Base-by-base conservation (phyloP, 176 grass and related monocot species). In the Poa pratensis region DNA sequence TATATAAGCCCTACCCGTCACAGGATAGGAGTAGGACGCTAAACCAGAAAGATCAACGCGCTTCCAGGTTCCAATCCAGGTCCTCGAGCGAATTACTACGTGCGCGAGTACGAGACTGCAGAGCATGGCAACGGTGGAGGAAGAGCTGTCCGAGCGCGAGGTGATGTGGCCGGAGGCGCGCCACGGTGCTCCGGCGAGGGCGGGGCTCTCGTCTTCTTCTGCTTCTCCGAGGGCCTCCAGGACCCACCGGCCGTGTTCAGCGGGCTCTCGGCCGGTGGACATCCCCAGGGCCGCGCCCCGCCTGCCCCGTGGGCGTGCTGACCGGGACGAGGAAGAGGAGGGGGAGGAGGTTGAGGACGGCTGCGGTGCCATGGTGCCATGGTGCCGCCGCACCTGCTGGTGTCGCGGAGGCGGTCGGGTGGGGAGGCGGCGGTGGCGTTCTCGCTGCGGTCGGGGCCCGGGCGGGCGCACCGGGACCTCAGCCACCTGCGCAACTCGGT, bases 311-410 rank as follows among this genome's bases (percentile, higher is more conserved):
- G 50, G 84, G 43, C 50, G 69, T 19, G 77, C 58, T 12, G 23
- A 27, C 57, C 39, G 26, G 7, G 22, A 9, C 13, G 22, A 50
- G 0, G 55, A 70, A 49, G 86, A 84, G 5, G 89, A 82, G 0
- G 87, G 73, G 5, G 80, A 78, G 2, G 64, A 14, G 1, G 79
- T 45, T 11, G 43, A 61, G 3, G 32, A 43, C 5, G 64, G 42
- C 3, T 26, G 70, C 17, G 23, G 64, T 43, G 62, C 79, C 64
- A 79, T 87, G 23, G 64, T 43, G 62, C 79, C 64, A 79, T 87
- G 77, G 81, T 92, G 80, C 95, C 90, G 57, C 95, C 92, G 20
- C 95, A 94, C 84, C 69, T 97, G 72, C 79, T 92, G 52, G 64
- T 89, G 54, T 91, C 90, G 4, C 84, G 90, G 46, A 63, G 90